Evolutionary conservation across 306 rosid genomes (phyloP), one percentile per base, ranked within the genome.

Genomic region (Oxytropis ochrocephala): DNA sequence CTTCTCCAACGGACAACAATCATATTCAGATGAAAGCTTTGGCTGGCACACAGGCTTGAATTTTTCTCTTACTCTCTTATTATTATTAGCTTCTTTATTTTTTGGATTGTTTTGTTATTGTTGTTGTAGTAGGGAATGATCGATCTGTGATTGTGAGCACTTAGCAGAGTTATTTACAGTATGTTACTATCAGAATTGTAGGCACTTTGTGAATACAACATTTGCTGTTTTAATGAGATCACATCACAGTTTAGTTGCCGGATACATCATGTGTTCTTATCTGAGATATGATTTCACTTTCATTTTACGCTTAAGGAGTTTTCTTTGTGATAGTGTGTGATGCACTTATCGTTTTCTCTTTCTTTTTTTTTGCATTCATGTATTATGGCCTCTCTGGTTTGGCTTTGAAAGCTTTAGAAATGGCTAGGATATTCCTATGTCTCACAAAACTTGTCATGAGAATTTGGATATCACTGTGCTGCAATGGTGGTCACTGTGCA

Each of bases 21-120:
- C 88, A 79, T 60, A 87, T 94, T 62, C 99, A 91, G 92, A 81
- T 94, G 99, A 94, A 94, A 80, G 85, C 97, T 32, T 67, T 94
- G 78, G 59, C 91, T 16, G 99, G 99, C 51, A 91, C 88, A 10
- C 97, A 94, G 85, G 99, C 97, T 74, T 94, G 85, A 90, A 27
- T 65, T 67, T 68, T 41, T 67, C 19, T 5, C 29, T 49, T 42
- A 11, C 11, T 5, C 27, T 16, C 59, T 27, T 49, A n/a, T n/a
- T 24, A 24, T 21, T 21, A 21, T 24, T 52, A 35, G 43, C 43
- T 2, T 17, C 10, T 60, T 60, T 39, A 5, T 39, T 39, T 39
- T 39, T 39, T 7, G 5, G 17, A 0, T 63, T 5, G 13, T 39
- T 39, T 30, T 3, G 38, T 6, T 14, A n/a, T 41, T 5, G 13